A percentile compares a stretch with the other conserved stretches of the same genome.
Evolutionary conservation across 805 yeast genomes (phyloP).

Genomic region (Tetrapisispora fleetii): DNA sequence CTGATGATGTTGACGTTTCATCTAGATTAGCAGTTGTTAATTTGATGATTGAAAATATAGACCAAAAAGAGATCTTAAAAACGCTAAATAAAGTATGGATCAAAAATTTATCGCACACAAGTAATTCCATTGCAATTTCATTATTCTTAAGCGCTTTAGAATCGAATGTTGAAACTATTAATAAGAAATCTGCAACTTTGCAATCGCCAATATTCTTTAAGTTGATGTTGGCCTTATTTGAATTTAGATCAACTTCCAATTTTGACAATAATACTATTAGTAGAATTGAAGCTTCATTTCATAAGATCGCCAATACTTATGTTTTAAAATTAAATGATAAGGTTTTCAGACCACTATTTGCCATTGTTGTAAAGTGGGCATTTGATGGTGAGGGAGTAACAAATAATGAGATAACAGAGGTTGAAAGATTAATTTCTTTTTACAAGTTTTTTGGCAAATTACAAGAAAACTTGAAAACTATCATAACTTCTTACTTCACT

Average conservation of each 20-base stretch:
- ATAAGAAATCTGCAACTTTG: conserved; percentile 65
- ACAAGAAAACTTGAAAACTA: conserved; percentile 75
- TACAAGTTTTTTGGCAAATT: conserved; percentile 78
- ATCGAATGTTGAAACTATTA: conserved; percentile 51
- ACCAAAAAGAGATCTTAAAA: conserved; percentile 49
- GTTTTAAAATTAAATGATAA: conserved; percentile 91
- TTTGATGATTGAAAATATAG: conserved; percentile 56
- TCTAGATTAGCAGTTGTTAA: conserved; percentile 55
- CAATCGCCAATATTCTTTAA: conserved; percentile 60
- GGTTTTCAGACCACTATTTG: conserved; percentile 86
- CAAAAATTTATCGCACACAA: conserved; percentile 28
- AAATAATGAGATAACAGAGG: conserved; percentile 36
- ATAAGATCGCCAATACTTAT: conserved; percentile 59
- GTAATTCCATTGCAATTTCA: conserved; percentile 46
- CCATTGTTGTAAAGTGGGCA: conserved; percentile 83
- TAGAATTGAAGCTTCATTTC: conserved; percentile 70
- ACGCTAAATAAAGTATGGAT: conserved; percentile 59
- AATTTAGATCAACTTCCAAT: conserved; percentile 47
- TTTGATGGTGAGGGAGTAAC: conserved; percentile 67
- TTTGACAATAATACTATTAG: conserved; percentile 67
- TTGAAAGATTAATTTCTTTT: conserved; percentile 59
- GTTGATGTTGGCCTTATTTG: conserved; percentile 62
- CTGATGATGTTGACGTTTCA: conserved; percentile 47
- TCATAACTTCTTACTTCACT: conserved; percentile 80
- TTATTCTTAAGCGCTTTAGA: conserved; percentile 62